A percentile compares a stretch with the other conserved stretches of the same genome.
These are phyloP conservation scores for Blastocystis sp. DNA, from an alignment of 352 stramenopile species.

Conservation along the genomic window DNA sequence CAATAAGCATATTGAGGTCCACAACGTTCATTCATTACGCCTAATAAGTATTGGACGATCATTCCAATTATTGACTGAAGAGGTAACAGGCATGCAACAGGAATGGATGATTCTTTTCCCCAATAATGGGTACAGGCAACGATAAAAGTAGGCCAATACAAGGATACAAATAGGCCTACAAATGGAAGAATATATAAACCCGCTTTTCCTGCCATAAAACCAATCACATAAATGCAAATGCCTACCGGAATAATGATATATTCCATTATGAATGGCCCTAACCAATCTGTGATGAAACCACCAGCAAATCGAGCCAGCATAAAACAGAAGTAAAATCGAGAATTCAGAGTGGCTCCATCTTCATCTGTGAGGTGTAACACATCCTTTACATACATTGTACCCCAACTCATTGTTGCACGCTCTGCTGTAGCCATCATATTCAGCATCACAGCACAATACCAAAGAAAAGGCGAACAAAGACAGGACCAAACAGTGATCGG, in stretches of 20 bases:
- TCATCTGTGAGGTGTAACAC: slow-evolving; percentile 34
- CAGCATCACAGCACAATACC: slow-evolving; percentile 19
- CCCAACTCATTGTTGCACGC: slow-evolving; percentile 47
- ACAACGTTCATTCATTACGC: slow-evolving; percentile 13
- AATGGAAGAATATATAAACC: slow-evolving; percentile 40
- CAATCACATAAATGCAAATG: slow-evolving; percentile 39
- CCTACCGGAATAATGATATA: slow-evolving; percentile 57
- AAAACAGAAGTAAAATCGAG: slow-evolving; percentile 62
- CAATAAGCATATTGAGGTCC: slow-evolving; percentile 66
- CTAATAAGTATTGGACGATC: slow-evolving; percentile 19
- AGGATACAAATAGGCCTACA: slow-evolving; percentile 42
- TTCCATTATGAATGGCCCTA: slow-evolving; percentile 57
- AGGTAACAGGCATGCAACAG: slow-evolving; percentile 14
- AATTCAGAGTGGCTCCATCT: slow-evolving; percentile 26
- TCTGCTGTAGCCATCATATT: slow-evolving; percentile 51
- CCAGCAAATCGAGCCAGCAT: slow-evolving; percentile 39
- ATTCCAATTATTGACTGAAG: not conserved
- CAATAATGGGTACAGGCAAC: slow-evolving; percentile 7
- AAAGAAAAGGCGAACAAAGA: slow-evolving; percentile 31
- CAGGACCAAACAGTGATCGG: not conserved
- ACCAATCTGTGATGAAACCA: slow-evolving; percentile 54
- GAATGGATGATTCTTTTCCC: slow-evolving; percentile 38
- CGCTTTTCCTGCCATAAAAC: not conserved
- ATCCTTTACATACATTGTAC: slow-evolving; percentile 61
- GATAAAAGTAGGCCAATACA: slow-evolving; percentile 52